Evolutionary conservation across 1,284 basidiomycete genomes (phyloP), one percentile per base, ranked within the genome.

Genomic region (Fomitiporia mediterranea): DNA sequence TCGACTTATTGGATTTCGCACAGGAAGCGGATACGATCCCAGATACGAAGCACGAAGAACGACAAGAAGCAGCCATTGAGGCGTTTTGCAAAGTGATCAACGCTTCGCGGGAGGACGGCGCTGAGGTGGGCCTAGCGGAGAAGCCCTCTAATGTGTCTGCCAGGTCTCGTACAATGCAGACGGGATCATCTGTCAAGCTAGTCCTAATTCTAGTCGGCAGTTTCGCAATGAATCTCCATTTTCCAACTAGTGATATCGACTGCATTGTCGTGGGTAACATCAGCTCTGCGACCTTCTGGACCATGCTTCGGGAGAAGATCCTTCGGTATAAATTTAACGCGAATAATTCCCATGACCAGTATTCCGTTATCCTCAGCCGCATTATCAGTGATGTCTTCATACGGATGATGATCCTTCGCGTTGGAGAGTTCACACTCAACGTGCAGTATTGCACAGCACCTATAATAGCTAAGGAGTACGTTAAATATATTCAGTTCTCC

Each of bases 241-340:
- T 58, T 32, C 27, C 55, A 34, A 32, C 37, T 27, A 64, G 62
- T 32, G 64, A 65, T 34, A 55, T 65, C 28, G 63, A 65, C 53
- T 62, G 61, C 48, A 44, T 64, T 4, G 62, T 61, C 28, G 60
- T 66, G 11, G 64, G 63, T 9, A 66, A 65, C 48, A 59, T 66
- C 21, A 53, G 53, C 25, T 37, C 62, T 15, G 25, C 43, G 15
- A 62, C 60, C 17, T 66, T 66, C 47, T 66, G 63, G 64, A 43
- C 37, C 2, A 55, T 64, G 17, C 55, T 53, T 13, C 51, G 56
- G 28, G 25, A 53, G 38, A 37, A 48, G 19, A 27, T 62, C 28
- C 42, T 17, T 34, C 28, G 27, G 25, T n/a, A 32, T 15, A 34
- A 21, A 23, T n/a, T 13, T 35, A 15, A 9, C 25, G 19, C 42